Base-by-base conservation (phyloP, 768 basidiomycete species). In the Hemileccinum rubropunctum region DNA sequence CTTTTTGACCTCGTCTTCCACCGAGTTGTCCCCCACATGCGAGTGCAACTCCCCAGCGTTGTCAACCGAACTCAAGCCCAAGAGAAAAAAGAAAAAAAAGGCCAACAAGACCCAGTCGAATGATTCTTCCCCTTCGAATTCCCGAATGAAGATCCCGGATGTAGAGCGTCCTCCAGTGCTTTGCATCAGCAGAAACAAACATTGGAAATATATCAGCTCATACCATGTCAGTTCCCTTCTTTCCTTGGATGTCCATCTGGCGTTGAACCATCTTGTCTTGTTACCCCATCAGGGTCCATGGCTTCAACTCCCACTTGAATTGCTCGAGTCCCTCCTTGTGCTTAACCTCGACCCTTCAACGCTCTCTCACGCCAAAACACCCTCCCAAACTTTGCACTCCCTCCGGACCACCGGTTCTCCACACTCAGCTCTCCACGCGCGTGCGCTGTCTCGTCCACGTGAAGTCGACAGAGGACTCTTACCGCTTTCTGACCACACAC, bases 141-240 rank as follows among this genome's bases (percentile, higher is more conserved):
- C n/a, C n/a, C n/a, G n/a, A 79, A 35, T 4, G 6, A 3, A 9
- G 8, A 33, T 33, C 26, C 71, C 69, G 39, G 66, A 72, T 79
- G 23, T 6, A 23, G 23, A 23, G 23, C 23, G 79, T 39, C 81
- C 81, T 14, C 77, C 84, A 1, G 81, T 87, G 32, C 77, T 94
- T 3, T 89, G 87, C 65, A 94, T 95, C 59, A 90, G 87, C 71
- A 80, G 92, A 57, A 93, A 94, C 73, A 95, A 95, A 67, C 92
- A 95, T 61, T 93, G 91, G 92, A 82, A 84, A 26, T 93, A 92
- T 61, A 93, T 94, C 70, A 91, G 88, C 69, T 91, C 91, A 20
- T 92, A 89, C 66, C 89, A 91, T 66, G 90, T 91, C 71, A 52
- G 85, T 82, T 41, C 4, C 2, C 14, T 18, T 52, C 57, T 52